phyloP scores from a whole-genome alignment of 176 grass and related monocot species.

The Aegilops umbellulata region DNA sequence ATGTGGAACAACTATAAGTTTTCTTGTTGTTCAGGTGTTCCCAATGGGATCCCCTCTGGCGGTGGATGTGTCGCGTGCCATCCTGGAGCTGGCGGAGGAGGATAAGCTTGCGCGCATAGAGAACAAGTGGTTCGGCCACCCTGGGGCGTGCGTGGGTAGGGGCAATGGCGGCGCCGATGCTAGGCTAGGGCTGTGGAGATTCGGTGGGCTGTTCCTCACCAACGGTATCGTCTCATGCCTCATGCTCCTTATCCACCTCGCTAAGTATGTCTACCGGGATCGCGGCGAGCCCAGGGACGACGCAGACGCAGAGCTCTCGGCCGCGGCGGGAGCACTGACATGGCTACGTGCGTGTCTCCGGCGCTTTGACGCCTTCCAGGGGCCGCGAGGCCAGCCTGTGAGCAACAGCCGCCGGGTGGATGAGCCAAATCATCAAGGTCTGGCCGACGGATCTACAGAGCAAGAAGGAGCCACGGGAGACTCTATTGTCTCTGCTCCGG shows the following conservation, averaged over 20 bases:
- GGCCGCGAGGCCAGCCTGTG: not conserved
- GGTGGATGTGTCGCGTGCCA: slow-evolving; percentile 56
- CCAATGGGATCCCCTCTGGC: slow-evolving; percentile 60
- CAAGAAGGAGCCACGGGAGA: not conserved
- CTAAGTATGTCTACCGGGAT: slow-evolving; percentile 46
- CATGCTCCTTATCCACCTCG: slow-evolving; percentile 52
- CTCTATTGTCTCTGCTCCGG: not conserved
- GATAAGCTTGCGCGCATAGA: slow-evolving; percentile 55
- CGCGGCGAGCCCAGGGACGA: not conserved
- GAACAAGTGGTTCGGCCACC: slow-evolving; percentile 54
- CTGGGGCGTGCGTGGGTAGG: slow-evolving; percentile 23
- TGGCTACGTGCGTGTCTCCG: slow-evolving; percentile 38
- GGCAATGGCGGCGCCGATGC: slow-evolving; percentile 14
- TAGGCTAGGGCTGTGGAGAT: slow-evolving; percentile 54
- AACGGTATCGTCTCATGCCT: slow-evolving; percentile 48
- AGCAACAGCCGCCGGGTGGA: not conserved
- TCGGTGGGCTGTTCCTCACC: slow-evolving; percentile 73
- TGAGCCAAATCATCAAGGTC: not conserved
- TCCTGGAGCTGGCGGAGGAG: slow-evolving; percentile 57
- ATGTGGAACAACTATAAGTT: not conserved
- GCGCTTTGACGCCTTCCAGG: slow-evolving; percentile 48
- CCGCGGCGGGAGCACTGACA: not conserved
- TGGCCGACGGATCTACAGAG: not conserved
- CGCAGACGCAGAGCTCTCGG: not conserved
- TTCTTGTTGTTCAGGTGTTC: slow-evolving; percentile 31